Base-by-base conservation (phyloP, 345 rosid genomes). In the Geranium rotundifolium region DNA sequence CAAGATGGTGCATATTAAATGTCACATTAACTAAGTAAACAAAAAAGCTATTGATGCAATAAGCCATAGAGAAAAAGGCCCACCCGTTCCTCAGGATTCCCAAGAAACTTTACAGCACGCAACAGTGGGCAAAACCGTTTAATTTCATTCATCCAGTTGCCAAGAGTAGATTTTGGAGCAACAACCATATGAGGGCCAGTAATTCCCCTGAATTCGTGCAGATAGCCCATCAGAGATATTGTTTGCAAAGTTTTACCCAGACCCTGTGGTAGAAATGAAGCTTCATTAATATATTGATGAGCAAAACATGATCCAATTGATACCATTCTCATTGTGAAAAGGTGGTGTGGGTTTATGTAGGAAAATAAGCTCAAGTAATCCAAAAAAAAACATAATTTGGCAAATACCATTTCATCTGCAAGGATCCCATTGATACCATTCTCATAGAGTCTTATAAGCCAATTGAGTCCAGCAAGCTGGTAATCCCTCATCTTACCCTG, bases 71-170 rank as follows among this genome's bases (percentile, higher is more conserved):
- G 3, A 29, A 20, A 60, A 17, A 49, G 58, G 71, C 82, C 75
- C 80, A 88, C 99, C 80, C 99, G 81, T 71, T 95, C 99, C 58
- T 95, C 99, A 59, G 97, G 99, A 79, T 95, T 90, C 54, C 97
- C 99, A 63, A 95, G 96, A 72, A 95, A 95, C 67, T 95, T 95
- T 19, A 95, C 88, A 65, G 97, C 89, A 23, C 96, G 99, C 59
- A 95, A 63, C 60, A 80, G 57, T n/a, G 97, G 99, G 72, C 99
- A 90, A 73, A 95, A 95, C 19, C 97, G 88, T 30, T 84, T 89
- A 71, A 95, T 95, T 80, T 95, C 99, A 67, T 90, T 95, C 97
- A 95, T 90, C 99, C 97, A 95, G 72, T 95, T 95, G 63, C 97
- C 99, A 76, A 90, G 96, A 29, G 99, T 90, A 74, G 99, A 95